phyloP scores from a whole-genome alignment of 2,329 filamentous ascomycete genomes.

The Neopestalotiopsis sp. region DNA sequence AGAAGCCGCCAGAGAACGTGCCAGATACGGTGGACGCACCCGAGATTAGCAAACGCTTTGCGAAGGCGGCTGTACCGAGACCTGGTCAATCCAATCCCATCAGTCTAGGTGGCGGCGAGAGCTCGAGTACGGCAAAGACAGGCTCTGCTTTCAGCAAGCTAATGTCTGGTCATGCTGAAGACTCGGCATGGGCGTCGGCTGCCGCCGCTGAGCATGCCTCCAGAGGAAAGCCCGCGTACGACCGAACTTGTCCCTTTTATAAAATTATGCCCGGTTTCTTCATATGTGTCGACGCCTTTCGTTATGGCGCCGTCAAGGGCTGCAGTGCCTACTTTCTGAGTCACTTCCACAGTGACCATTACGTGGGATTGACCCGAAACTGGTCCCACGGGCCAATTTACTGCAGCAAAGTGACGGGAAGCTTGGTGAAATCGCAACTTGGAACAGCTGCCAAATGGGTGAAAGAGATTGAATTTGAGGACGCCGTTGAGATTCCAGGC shows the following conservation, averaged over 20 bases:
- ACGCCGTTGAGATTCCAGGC: slow-evolving; percentile 76
- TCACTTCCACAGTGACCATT: slow-evolving; percentile 98
- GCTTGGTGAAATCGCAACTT: slow-evolving; percentile 85
- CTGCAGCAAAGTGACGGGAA: slow-evolving; percentile 90
- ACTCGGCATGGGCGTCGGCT: slow-evolving; percentile 86
- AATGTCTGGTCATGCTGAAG: slow-evolving; percentile 92
- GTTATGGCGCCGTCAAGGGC: slow-evolving; percentile 90
- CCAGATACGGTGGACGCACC: slow-evolving; percentile 40
- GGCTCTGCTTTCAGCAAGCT: slow-evolving; percentile 87
- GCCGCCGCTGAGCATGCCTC: slow-evolving; percentile 80
- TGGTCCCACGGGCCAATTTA: slow-evolving; percentile 97
- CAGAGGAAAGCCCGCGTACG: slow-evolving; percentile 83
- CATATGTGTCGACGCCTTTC: slow-evolving; percentile 94
- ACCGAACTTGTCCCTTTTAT: slow-evolving; percentile 95
- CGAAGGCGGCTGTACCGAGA: slow-evolving; percentile 72
- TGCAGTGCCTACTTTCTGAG: slow-evolving; percentile 96
- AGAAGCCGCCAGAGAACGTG: slow-evolving; percentile 28
- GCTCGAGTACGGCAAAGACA: slow-evolving; percentile 35
- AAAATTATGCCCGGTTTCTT: slow-evolving; percentile 94
- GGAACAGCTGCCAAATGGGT: slow-evolving; percentile 87
- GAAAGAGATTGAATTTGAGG: slow-evolving; percentile 84
- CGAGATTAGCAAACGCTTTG: slow-evolving; percentile 62
- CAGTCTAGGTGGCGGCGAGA: slow-evolving; percentile 46
- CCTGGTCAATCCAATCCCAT: slow-evolving; percentile 86
- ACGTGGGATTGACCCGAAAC: slow-evolving; percentile 84